Evolutionary conservation across 331 rosid genomes (phyloP).

Genomic region (Rosa hybrid): DNA sequence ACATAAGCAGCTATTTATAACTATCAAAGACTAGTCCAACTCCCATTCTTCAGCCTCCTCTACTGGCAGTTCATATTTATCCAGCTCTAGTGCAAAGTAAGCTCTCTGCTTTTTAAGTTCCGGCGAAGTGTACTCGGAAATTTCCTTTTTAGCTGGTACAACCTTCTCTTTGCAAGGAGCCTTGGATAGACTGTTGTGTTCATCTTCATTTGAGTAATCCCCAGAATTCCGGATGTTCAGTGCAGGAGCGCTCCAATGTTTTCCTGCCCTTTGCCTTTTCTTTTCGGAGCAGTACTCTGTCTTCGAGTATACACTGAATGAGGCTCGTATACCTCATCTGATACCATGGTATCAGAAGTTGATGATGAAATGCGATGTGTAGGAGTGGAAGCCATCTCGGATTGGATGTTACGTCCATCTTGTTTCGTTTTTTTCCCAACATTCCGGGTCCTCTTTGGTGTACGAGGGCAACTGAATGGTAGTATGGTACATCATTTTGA

Average conservation of each 20-base stretch:
- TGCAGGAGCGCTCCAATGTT: slow-evolving; percentile 27
- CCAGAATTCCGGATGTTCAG: slow-evolving; percentile 23
- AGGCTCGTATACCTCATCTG: slow-evolving; percentile 31
- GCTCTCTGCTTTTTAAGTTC: slow-evolving; percentile 42
- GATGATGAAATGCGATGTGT: slow-evolving; percentile 26
- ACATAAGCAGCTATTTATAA: too few relatives aligned
- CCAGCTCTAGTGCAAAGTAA: slow-evolving; percentile 52
- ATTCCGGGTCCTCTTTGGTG: slow-evolving; percentile 20
- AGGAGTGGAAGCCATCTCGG: slow-evolving; percentile 30
- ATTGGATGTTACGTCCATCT: background rate
- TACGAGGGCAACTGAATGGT: slow-evolving; percentile 34
- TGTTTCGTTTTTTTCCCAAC: slow-evolving; percentile 15
- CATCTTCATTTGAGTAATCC: slow-evolving; percentile 21
- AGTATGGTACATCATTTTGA: slow-evolving; percentile 22
- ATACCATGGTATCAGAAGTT: background rate
- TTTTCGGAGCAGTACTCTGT: slow-evolving; percentile 23
- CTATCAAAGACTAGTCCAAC: slow-evolving; percentile 15
- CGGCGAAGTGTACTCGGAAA: slow-evolving; percentile 15
- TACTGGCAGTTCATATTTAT: slow-evolving; percentile 47
- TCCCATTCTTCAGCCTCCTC: slow-evolving; percentile 44
- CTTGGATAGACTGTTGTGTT: slow-evolving; percentile 8
- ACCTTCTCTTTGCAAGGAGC: slow-evolving; percentile 41
- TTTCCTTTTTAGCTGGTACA: background rate
- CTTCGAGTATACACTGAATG: slow-evolving; percentile 43
- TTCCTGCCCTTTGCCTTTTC: slow-evolving; percentile 14